These are phyloP conservation scores for Pestalotiopsis sp. DNA, from an alignment of 2,329 filamentous ascomycete genomes.

Conservation along the genomic window DNA sequence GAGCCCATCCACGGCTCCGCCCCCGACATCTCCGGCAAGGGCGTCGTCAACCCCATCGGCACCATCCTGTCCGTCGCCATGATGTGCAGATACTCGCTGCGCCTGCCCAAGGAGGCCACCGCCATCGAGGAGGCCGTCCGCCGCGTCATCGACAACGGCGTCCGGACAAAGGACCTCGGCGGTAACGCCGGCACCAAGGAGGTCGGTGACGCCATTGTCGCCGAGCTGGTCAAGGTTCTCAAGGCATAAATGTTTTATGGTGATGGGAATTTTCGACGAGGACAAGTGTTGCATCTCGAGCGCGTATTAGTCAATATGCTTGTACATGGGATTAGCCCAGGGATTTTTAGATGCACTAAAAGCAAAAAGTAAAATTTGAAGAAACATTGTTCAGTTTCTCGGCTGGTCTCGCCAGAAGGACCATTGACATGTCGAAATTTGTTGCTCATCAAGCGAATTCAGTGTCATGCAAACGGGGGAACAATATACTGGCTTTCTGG, in stretches of 20 bases:
- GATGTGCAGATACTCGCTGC: slow-evolving; percentile 93
- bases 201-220: slow-evolving; percentile 77
- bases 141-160: slow-evolving; percentile 74
- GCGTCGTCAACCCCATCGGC: slow-evolving; percentile 88
- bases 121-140: slow-evolving; percentile 81
- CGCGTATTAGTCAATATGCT: not conserved
- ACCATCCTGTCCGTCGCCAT: slow-evolving; percentile 91
- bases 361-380: not conserved
- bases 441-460: no score
- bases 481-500: no score
- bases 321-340: not conserved
- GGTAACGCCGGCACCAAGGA: slow-evolving; percentile 72
- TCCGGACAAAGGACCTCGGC: slow-evolving; percentile 83
- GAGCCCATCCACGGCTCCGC: slow-evolving; percentile 96
- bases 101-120: slow-evolving; percentile 73
- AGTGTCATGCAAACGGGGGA: no score
- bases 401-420: not conserved
- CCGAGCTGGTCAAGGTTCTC: slow-evolving; percentile 71
- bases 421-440: not conserved
- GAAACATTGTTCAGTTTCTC: not conserved
- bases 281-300: not conserved
- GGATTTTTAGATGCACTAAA: not conserved
- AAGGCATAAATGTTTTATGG: slow-evolving; percentile 38
- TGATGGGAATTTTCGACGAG: no score
- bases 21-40: slow-evolving; percentile 89